Percentiles rank a stretch among this genome's conserved stretches.
Evolutionary conservation across 345 rosid species (phyloP).

Genomic region (Eutrema yunnanense): DNA sequence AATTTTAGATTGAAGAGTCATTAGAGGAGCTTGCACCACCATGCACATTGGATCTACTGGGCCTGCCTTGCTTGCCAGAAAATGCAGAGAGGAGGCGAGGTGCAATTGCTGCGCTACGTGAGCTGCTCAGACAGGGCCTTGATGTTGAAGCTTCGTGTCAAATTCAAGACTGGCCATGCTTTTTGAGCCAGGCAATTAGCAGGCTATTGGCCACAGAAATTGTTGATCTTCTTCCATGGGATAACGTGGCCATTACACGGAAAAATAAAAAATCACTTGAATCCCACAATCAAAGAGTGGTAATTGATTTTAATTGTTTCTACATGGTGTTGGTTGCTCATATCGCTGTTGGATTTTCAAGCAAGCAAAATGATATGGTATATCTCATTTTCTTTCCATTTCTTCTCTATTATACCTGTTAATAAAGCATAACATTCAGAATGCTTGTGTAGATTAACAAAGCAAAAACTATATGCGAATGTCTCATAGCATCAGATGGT

Average conservation of each 20-base stretch:
- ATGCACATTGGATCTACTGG: constrained; percentile 89
- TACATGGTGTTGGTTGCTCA: constrained; percentile 71
- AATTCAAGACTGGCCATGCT: constrained; percentile 88
- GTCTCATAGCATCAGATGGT: constrained; percentile 80
- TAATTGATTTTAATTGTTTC: constrained; percentile 74
- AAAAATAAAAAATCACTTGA: constrained; percentile 90
- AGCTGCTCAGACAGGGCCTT: constrained; percentile 88
- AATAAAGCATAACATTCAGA: constrained; percentile 17
- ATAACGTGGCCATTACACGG: constrained; percentile 53
- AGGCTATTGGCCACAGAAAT: constrained; percentile 82
- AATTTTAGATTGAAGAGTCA: constrained; percentile 81
- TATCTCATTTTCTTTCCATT: constrained; percentile 11
- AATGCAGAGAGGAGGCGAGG: constrained; percentile 78
- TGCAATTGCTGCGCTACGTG: constrained; percentile 86
- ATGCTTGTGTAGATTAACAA: constrained; percentile 56
- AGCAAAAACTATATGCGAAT: constrained; percentile 71
- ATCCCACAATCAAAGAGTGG: constrained; percentile 88
- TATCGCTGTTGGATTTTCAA: constrained; percentile 82
- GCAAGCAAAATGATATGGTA: constrained; percentile 79
- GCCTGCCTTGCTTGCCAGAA: constrained; percentile 75
- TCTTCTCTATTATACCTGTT: background rate
- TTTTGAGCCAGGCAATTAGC: constrained; percentile 65
- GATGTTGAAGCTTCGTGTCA: constrained; percentile 78
- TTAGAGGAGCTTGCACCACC: constrained; percentile 99
- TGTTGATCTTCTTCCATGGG: constrained; percentile 92